phyloP scores from a whole-genome alignment of 495 filamentous ascomycete species.

The Trypethelium eluteriae region DNA sequence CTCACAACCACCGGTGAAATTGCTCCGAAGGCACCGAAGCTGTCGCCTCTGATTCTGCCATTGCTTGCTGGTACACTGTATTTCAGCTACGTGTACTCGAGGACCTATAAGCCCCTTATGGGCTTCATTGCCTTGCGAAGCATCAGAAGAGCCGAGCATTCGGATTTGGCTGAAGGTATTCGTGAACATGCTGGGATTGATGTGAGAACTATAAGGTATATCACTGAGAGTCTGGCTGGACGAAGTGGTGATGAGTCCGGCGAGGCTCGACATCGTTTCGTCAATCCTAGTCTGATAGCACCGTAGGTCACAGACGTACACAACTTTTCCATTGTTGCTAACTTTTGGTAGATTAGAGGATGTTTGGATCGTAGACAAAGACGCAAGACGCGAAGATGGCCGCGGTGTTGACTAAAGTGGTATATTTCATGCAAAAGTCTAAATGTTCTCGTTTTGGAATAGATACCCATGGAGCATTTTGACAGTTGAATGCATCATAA shows the following conservation, averaged over 20 bases:
- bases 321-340: not conserved
- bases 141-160: conserved; percentile 53
- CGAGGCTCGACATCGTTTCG: conserved; percentile 57
- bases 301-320: conserved; percentile 44
- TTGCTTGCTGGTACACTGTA: conserved; percentile 71
- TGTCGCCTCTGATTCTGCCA: conserved; percentile 65
- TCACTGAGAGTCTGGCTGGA: conserved; percentile 34
- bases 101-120: conserved; percentile 75
- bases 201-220: conserved; percentile 7
- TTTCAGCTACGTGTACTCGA: conserved; percentile 68
- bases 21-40: conserved; percentile 64
- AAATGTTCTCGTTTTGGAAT: not conserved
- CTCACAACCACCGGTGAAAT: conserved; percentile 83
- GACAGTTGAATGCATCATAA: too few relatives aligned
- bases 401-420: not conserved
- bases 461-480: too few relatives aligned
- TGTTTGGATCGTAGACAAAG: conserved; percentile 36
- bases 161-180: conserved; percentile 23
- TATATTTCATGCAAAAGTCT: not conserved
- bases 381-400: conserved; percentile 18
- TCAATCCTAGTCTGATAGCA: conserved; percentile 65
- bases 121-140: conserved; percentile 86
- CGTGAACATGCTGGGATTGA: conserved; percentile 16
- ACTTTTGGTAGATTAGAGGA: conserved; percentile 28
- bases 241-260: conserved; percentile 57